These are phyloP conservation scores for Penicillium parvum DNA, from an alignment of 495 filamentous ascomycete species.

Conservation along the genomic window DNA sequence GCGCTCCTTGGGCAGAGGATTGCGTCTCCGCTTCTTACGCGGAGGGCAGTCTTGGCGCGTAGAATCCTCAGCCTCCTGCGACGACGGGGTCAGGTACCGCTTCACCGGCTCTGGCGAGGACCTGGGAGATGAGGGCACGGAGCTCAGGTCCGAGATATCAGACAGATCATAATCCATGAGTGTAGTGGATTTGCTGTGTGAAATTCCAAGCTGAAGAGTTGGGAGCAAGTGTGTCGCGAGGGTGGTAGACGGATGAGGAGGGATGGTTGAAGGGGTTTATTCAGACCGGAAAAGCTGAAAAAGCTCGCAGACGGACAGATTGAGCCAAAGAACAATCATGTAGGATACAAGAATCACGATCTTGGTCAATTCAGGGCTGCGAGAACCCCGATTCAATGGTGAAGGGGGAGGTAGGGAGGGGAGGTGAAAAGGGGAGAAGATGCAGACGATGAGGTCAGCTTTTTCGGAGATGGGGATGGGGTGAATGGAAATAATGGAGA, in stretches of 20 bases:
- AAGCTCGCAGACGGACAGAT: background rate
- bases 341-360: background rate
- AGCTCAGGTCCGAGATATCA: constrained; percentile 55
- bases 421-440: constrained; percentile 24
- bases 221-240: background rate
- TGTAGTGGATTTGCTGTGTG: background rate
- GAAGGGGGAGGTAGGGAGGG: constrained; percentile 15
- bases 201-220: background rate
- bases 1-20: constrained; percentile 64
- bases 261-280: background rate
- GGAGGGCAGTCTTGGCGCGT: constrained; percentile 57
- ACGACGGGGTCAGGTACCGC: constrained; percentile 52
- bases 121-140: constrained; percentile 52
- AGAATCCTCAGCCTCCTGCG: constrained; percentile 50
- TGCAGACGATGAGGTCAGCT: constrained; percentile 31
- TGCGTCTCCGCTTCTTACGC: constrained; percentile 63
- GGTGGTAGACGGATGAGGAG: constrained; percentile 7
- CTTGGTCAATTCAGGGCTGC: background rate
- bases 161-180: constrained; percentile 42
- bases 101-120: constrained; percentile 52
- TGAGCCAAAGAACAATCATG: constrained; percentile 2
- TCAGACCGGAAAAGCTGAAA: background rate
- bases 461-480: constrained; percentile 19
- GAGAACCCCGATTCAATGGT: background rate
- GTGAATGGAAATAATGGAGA: constrained; percentile 12